phyloP scores from a whole-genome alignment of 2,329 filamentous ascomycete species.

The Pseudocercospora eumusae region DNA sequence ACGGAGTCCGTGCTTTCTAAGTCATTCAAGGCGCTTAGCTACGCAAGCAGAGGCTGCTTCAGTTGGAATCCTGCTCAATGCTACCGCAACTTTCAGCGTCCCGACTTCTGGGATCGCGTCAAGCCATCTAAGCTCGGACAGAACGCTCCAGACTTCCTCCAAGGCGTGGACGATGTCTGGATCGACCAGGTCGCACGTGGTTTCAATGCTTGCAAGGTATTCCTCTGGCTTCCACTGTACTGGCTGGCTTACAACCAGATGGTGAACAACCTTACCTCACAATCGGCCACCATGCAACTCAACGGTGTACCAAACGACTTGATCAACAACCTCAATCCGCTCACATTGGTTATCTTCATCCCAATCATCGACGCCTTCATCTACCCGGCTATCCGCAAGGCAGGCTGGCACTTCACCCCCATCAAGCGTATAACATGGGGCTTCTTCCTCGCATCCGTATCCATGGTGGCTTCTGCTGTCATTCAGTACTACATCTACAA shows the following conservation, averaged over 20 bases:
- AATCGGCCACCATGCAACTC: constrained; percentile 47
- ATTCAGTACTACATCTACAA: constrained; percentile 60
- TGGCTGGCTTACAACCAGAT: constrained; percentile 64
- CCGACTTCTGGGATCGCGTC: constrained; percentile 64
- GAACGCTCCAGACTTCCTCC: constrained; percentile 68
- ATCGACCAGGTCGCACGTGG: constrained; percentile 72
- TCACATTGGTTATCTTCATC: constrained; percentile 46
- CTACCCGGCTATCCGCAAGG: constrained; percentile 50
- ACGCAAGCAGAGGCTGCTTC: constrained; percentile 61
- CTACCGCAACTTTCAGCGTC: constrained; percentile 57
- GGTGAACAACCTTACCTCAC: constrained; percentile 52
- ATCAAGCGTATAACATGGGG: constrained; percentile 57
- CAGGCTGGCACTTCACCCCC: constrained; percentile 48
- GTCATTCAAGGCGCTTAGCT: constrained; percentile 61
- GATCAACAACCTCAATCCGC: constrained; percentile 42
- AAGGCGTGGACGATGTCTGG: constrained; percentile 76
- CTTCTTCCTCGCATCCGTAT: constrained; percentile 55
- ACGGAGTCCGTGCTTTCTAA: constrained; percentile 69
- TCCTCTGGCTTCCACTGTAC: constrained; percentile 54
- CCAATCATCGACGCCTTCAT: constrained; percentile 49
- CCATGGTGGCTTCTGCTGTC: constrained; percentile 57
- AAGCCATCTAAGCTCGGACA: constrained; percentile 65
- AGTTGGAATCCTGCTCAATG: constrained; percentile 62
- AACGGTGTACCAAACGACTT: constrained; percentile 53
- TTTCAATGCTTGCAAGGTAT: constrained; percentile 68